phyloP scores from a whole-genome alignment of 2,329 filamentous ascomycete genomes.

The Pyrenophora seminiperda region DNA sequence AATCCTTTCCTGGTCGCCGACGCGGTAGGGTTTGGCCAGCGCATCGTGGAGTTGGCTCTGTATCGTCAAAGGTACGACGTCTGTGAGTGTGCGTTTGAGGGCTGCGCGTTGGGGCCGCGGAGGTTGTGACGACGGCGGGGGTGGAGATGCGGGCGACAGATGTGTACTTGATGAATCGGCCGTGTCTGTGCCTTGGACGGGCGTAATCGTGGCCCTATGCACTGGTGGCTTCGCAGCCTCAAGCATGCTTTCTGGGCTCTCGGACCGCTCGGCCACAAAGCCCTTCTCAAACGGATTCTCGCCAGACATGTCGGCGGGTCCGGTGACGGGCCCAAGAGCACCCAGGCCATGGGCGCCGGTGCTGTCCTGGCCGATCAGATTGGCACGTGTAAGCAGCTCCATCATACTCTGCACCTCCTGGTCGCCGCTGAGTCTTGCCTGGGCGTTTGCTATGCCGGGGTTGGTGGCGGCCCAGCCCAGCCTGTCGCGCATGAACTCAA shows the following conservation, averaged over 20 bases:
- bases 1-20: slow-evolving; percentile 55
- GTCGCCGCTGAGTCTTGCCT: slow-evolving; percentile 81
- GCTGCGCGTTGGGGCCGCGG: slow-evolving; percentile 58
- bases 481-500: slow-evolving; percentile 95
- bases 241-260: slow-evolving; percentile 51
- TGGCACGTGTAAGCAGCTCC: slow-evolving; percentile 81
- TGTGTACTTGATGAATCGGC: slow-evolving; percentile 28
- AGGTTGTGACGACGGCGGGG: slow-evolving; percentile 30
- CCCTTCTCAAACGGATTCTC: slow-evolving; percentile 85
- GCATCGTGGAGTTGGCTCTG: slow-evolving; percentile 86
- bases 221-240: slow-evolving; percentile 28
- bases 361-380: slow-evolving; percentile 73
- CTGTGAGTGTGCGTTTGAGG: slow-evolving; percentile 86
- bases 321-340: slow-evolving; percentile 71
- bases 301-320: slow-evolving; percentile 73
- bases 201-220: slow-evolving; percentile 19
- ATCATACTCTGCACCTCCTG: slow-evolving; percentile 88
- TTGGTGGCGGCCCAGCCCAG: slow-evolving; percentile 79
- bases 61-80: slow-evolving; percentile 73
- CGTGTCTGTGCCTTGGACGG: slow-evolving; percentile 13
- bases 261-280: slow-evolving; percentile 64
- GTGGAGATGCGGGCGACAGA: slow-evolving; percentile 23
- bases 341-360: slow-evolving; percentile 57
- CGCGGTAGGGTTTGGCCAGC: slow-evolving; percentile 78
- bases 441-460: slow-evolving; percentile 78